Percentiles rank a stretch among this genome's conserved stretches.
phyloP scores from a whole-genome alignment of 2,329 filamentous ascomycete genomes.

The Arthroderma sp. region DNA sequence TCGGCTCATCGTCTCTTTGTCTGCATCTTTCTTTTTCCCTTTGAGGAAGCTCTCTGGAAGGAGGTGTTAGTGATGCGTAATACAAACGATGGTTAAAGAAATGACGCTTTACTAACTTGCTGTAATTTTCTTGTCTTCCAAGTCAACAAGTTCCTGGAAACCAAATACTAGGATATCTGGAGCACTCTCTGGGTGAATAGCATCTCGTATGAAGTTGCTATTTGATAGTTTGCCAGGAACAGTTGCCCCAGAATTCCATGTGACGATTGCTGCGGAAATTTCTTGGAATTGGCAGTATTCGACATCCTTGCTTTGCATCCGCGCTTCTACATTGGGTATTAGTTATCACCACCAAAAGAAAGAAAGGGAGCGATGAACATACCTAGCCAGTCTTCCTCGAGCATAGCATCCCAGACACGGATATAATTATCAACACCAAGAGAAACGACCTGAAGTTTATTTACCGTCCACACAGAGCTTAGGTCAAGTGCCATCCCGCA shows the following conservation, averaged over 20 bases:
- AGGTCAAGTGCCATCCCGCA: conserved; percentile 64
- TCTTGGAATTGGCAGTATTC: conserved; percentile 80
- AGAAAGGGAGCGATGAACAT: conserved; percentile 17
- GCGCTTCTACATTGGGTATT: conserved; percentile 45
- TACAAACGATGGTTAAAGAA: neutral
- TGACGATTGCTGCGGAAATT: conserved; percentile 67
- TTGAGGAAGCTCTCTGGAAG: conserved; percentile 64
- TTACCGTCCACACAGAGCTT: conserved; percentile 73
- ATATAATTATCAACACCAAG: conserved; percentile 78
- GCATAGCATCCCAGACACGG: conserved; percentile 78
- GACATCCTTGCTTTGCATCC: conserved; percentile 73
- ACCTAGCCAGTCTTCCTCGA: conserved; percentile 89
- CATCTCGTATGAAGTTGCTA: conserved; percentile 64
- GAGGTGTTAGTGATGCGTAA: conserved; percentile 19
- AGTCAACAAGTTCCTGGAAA: conserved; percentile 95
- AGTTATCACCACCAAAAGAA: conserved; percentile 8
- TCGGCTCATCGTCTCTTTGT: conserved; percentile 76
- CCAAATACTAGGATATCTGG: conserved; percentile 91
- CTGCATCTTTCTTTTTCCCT: conserved; percentile 61
- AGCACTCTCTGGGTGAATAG: conserved; percentile 62
- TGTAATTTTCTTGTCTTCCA: conserved; percentile 94
- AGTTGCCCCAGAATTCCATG: conserved; percentile 94
- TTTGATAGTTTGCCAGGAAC: conserved; percentile 78
- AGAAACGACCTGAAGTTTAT: conserved; percentile 72
- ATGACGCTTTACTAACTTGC: conserved; percentile 51